Percentiles rank a stretch among this genome's conserved stretches.
phyloP scores from a whole-genome alignment of 2,329 filamentous ascomycete genomes.

The Cordyceps fumosorosea region DNA sequence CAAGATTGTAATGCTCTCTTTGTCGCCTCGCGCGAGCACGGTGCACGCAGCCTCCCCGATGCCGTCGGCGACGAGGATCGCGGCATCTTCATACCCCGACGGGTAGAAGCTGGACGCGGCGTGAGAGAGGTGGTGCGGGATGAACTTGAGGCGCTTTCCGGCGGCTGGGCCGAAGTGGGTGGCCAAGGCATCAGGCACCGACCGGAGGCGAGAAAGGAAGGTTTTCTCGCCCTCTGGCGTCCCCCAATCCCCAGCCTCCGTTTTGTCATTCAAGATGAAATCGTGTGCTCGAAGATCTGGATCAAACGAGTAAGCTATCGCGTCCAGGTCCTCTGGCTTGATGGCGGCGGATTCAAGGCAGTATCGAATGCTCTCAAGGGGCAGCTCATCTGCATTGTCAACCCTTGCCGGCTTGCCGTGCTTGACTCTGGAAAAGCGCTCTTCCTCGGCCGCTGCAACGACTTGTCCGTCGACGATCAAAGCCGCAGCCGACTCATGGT shows the following conservation, averaged over 20 bases:
- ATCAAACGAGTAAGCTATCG: constrained; percentile 4
- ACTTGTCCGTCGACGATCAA: not conserved
- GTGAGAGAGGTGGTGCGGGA: constrained; percentile 7
- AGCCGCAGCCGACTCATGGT: not conserved
- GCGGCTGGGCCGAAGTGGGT: not conserved
- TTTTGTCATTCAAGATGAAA: constrained; percentile 1
- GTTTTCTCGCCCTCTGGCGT: constrained; percentile 2
- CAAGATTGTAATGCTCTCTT: constrained; percentile 17
- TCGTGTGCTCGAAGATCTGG: not conserved
- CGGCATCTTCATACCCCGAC: not conserved
- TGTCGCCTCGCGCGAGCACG: constrained; percentile 13
- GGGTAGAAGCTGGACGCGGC: constrained; percentile 7
- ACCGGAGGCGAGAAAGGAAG: not conserved
- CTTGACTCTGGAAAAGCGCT: not conserved
- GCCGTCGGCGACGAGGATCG: constrained; percentile 8
- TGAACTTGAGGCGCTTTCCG: not conserved
- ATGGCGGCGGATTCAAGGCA: not conserved
- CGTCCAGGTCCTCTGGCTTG: constrained; percentile 2
- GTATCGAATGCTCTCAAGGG: constrained; percentile 2
- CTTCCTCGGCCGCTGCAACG: constrained; percentile 1
- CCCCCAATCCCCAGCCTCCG: constrained; percentile 5
- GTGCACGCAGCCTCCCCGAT: constrained; percentile 7
- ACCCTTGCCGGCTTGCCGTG: constrained; percentile 5
- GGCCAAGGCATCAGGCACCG: not conserved
- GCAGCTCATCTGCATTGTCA: constrained; percentile 3